Conservation (phyloP, 2,329 filamentous ascomycete genomes). For the Gaeumannomyces sp. region DNA sequence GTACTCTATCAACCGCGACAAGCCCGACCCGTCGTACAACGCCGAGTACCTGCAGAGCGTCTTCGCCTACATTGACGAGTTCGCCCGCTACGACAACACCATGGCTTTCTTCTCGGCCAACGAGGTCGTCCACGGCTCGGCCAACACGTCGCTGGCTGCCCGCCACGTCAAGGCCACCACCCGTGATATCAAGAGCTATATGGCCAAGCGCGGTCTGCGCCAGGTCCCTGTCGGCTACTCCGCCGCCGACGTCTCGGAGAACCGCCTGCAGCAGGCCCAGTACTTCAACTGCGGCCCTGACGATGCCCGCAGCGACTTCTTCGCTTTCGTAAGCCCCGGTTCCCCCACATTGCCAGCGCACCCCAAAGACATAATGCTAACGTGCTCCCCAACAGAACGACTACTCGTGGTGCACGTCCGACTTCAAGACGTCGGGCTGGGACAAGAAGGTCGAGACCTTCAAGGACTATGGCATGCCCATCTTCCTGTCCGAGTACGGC, state of each 20-base stretch:
- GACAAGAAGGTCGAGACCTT: conserved; percentile 84
- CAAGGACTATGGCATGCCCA: conserved; percentile 76
- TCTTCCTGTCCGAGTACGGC: conserved; percentile 94
- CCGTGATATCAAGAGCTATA: conserved; percentile 69
- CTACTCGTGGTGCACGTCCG: conserved; percentile 77
- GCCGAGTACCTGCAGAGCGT: conserved; percentile 74
- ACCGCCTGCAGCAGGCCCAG: conserved; percentile 77
- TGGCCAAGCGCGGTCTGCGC: conserved; percentile 55
- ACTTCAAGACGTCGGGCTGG: conserved; percentile 71
- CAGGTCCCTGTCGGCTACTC: conserved; percentile 69
- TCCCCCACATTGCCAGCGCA: neutral
- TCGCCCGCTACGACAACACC: conserved; percentile 77
- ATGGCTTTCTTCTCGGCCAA: conserved; percentile 81
- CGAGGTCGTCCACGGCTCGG: conserved; percentile 67
- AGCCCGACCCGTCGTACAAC: conserved; percentile 77
- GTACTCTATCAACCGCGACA: conserved; percentile 77
- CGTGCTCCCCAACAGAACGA: conserved; percentile 49
- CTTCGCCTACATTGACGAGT: conserved; percentile 83
- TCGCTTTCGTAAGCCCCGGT: conserved; percentile 52
- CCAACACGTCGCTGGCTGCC: conserved; percentile 57
- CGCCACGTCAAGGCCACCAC: conserved; percentile 75
- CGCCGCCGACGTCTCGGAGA: conserved; percentile 74
- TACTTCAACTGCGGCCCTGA: conserved; percentile 94
- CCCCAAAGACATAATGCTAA: conserved; percentile 12
- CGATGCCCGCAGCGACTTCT: conserved; percentile 80